Conservation (phyloP, 1,284 basidiomycete genomes). For the Sphagnurus paluster region DNA sequence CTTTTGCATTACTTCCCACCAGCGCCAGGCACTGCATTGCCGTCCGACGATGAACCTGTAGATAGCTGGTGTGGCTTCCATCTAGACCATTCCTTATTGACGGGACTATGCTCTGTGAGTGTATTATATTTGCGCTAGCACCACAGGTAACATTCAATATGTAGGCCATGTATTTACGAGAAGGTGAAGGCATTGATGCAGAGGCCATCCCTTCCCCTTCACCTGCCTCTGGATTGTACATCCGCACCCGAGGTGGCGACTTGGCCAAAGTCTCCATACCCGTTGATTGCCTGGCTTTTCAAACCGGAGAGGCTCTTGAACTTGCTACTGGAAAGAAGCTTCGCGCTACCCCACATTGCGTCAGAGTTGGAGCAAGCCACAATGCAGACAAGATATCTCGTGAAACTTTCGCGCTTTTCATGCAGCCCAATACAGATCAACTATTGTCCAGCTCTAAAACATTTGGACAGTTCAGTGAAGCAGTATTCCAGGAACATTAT, state of each 20-base stretch:
- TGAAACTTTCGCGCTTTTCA: slow-evolving; percentile 88
- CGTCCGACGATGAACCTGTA: slow-evolving; percentile 57
- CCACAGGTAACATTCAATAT: slow-evolving; percentile 13
- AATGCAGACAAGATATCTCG: slow-evolving; percentile 61
- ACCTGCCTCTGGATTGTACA: slow-evolving; percentile 81
- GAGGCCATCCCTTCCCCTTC: slow-evolving; percentile 66
- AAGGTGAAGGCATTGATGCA: slow-evolving; percentile 40
- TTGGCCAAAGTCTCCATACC: slow-evolving; percentile 85
- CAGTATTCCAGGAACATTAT: slow-evolving; percentile 82
- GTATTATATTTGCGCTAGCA: slow-evolving; percentile 32
- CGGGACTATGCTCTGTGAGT: slow-evolving; percentile 82
- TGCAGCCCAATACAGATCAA: slow-evolving; percentile 87
- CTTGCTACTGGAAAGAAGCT: slow-evolving; percentile 77
- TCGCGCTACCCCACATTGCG: slow-evolving; percentile 89
- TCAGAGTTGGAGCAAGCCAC: slow-evolving; percentile 60
- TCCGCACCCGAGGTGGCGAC: slow-evolving; percentile 76
- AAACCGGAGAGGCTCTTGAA: slow-evolving; percentile 91
- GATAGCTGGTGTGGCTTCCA: slow-evolving; percentile 86
- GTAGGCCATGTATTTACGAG: slow-evolving; percentile 81
- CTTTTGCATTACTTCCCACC: slow-evolving; percentile 91
- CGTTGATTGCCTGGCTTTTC: slow-evolving; percentile 80
- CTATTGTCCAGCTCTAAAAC: slow-evolving; percentile 68
- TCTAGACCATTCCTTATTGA: slow-evolving; percentile 84
- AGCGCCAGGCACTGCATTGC: slow-evolving; percentile 35
- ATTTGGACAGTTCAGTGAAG: slow-evolving; percentile 88